phyloP scores from a whole-genome alignment of 2,329 filamentous ascomycete species.

The Alternaria postmessia region DNA sequence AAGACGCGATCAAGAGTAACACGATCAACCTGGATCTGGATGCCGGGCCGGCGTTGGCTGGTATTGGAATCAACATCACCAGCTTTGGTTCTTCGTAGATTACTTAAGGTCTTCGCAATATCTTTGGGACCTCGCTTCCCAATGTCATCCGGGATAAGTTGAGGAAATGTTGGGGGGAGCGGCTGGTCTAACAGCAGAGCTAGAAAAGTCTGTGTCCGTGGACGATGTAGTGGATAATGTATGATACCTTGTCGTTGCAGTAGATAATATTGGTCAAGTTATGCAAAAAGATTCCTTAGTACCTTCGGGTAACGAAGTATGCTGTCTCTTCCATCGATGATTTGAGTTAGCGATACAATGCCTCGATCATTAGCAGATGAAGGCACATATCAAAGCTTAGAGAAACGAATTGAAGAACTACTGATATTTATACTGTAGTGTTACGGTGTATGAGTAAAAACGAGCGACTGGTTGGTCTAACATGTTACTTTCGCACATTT shows the following conservation, averaged over 20 bases:
- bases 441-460: no score
- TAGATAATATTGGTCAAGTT: not conserved
- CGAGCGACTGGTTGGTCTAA: no score
- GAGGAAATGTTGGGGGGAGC: not conserved
- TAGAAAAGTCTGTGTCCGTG: not conserved
- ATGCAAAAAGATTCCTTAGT: rapidly evolving
- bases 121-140: not conserved
- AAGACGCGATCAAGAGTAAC: constrained; percentile 61
- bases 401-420: no score
- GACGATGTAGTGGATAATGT: not conserved
- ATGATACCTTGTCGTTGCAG: constrained; percentile 8
- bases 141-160: not conserved
- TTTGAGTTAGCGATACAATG: no score
- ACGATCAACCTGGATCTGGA: constrained; percentile 64
- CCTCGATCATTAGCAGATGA: no score
- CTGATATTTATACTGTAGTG: no score
- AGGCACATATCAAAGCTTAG: no score
- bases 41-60: constrained; percentile 38
- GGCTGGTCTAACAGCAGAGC: not conserved
- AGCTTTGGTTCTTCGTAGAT: constrained; percentile 8
- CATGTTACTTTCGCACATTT: no score
- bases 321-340: no score
- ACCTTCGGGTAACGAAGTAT: no score
- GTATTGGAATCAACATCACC: constrained; percentile 39
- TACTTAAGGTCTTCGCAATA: not conserved